A percentile compares a stretch with the other conserved stretches of the same genome.
These are phyloP conservation scores for Mallotus nudiflorus DNA, from an alignment of 345 rosid species.

Conservation along the genomic window DNA sequence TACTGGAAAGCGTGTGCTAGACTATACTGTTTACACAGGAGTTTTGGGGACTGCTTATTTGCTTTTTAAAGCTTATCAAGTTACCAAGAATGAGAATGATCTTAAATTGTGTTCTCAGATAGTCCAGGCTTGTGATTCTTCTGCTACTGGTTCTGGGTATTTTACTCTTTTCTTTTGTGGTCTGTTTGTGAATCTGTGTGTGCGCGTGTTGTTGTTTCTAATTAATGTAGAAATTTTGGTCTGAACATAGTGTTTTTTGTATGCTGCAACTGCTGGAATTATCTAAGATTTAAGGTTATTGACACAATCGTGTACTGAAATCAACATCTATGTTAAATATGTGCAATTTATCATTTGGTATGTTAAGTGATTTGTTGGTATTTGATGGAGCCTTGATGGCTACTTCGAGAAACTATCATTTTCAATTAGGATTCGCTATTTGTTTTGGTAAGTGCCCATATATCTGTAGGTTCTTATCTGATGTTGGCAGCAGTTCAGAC, in stretches of 20 bases:
- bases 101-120: slow-evolving; percentile 56
- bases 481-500: not conserved
- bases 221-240: no score
- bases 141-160: slow-evolving; percentile 54
- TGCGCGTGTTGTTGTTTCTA: not conserved
- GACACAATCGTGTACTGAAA: not conserved
- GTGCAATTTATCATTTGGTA: not conserved
- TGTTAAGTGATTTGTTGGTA: not conserved
- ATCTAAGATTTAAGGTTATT: not conserved
- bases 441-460: not conserved
- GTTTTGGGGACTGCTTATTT: slow-evolving; percentile 64
- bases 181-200: not conserved
- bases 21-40: slow-evolving; percentile 57
- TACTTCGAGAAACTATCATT: not conserved
- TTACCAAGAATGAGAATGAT: slow-evolving; percentile 48
- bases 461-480: not conserved
- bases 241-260: no score
- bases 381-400: not conserved
- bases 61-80: slow-evolving; percentile 51
- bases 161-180: not conserved
- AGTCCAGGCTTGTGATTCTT: slow-evolving; percentile 63
- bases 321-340: no score
- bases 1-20: slow-evolving; percentile 47
- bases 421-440: not conserved
- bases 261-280: no score